Percentiles rank a stretch among this genome's conserved stretches.
These are phyloP conservation scores for Chalaropsis ovoidea DNA, from an alignment of 2,329 filamentous ascomycete species.

Conservation along the genomic window DNA sequence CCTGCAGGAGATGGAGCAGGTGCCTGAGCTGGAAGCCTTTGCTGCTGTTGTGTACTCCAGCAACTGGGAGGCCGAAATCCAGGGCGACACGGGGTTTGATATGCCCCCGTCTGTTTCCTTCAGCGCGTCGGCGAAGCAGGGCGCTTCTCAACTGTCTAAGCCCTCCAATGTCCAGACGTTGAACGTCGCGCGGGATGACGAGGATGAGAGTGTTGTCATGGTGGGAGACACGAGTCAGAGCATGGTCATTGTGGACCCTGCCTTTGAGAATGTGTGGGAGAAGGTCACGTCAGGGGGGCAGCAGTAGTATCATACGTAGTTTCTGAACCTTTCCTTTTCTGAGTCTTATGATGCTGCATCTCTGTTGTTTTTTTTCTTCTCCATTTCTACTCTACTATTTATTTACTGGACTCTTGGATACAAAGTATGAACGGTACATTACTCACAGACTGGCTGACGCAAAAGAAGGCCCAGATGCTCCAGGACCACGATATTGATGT, in stretches of 20 bases:
- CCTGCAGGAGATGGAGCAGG: slow-evolving; percentile 62
- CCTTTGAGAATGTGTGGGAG: slow-evolving; percentile 61
- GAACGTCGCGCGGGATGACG: slow-evolving; percentile 25
- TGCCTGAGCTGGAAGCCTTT: slow-evolving; percentile 69
- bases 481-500: neutral
- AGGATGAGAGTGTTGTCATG: slow-evolving; percentile 46
- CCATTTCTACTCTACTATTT: neutral
- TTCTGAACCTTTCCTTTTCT: slow-evolving; percentile 19
- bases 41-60: slow-evolving; percentile 79
- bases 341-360: slow-evolving; percentile 24
- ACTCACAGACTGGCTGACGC: neutral
- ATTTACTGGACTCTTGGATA: neutral
- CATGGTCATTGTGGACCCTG: slow-evolving; percentile 28
- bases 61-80: slow-evolving; percentile 63
- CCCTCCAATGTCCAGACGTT: neutral
- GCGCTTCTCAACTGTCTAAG: neutral
- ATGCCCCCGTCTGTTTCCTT: slow-evolving; percentile 21
- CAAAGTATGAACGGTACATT: neutral
- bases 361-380: slow-evolving; percentile 11
- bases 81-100: slow-evolving; percentile 34
- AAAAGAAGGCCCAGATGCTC: neutral
- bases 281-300: slow-evolving; percentile 38
- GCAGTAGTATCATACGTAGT: slow-evolving; percentile 19
- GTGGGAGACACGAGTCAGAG: slow-evolving; percentile 36
- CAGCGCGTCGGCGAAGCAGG: slow-evolving; percentile 5